Conservation (phyloP, 148 eudicot species). For the Cornus controversa region DNA sequence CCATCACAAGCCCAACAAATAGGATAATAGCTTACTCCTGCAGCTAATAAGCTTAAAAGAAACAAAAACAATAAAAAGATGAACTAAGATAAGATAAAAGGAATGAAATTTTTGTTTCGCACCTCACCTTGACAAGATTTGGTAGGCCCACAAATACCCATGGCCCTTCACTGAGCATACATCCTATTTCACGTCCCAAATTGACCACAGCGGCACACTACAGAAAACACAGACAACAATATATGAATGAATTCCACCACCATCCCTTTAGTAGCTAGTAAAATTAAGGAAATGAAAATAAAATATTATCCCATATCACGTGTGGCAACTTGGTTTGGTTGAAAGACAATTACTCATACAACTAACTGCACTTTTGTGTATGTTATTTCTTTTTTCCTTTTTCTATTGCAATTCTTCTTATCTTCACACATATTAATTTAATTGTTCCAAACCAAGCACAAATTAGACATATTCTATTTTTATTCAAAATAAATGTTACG, state of each 20-base stretch:
- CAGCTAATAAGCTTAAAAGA: not conserved
- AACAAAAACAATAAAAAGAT: not conserved
- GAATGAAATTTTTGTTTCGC: slow-evolving; percentile 14
- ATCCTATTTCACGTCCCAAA: slow-evolving; percentile 84
- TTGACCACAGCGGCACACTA: slow-evolving; percentile 65
- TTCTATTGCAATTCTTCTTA: not conserved
- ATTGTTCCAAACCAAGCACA: not conserved
- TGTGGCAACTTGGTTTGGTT: not conserved
- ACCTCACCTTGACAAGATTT: slow-evolving; percentile 84
- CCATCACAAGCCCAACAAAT: slow-evolving; percentile 5
- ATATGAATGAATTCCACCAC: not conserved
- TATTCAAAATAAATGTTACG: not conserved
- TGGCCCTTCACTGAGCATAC: slow-evolving; percentile 96
- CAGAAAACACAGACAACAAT: slow-evolving; percentile 15
- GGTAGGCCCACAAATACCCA: slow-evolving; percentile 89
- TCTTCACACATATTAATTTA: not conserved
- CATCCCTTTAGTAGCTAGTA: not conserved
- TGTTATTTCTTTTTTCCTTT: not conserved
- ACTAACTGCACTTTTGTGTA: not conserved
- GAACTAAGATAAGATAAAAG: not conserved
- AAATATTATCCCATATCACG: not conserved
- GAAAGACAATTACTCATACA: not conserved
- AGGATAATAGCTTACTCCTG: not conserved
- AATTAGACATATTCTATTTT: not conserved
- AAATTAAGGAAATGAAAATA: slow-evolving; percentile 1